Evolutionary conservation across 179 eudicot genomes (phyloP), one percentile per base, ranked within the genome.

Genomic region (Corrigiola litoralis): DNA sequence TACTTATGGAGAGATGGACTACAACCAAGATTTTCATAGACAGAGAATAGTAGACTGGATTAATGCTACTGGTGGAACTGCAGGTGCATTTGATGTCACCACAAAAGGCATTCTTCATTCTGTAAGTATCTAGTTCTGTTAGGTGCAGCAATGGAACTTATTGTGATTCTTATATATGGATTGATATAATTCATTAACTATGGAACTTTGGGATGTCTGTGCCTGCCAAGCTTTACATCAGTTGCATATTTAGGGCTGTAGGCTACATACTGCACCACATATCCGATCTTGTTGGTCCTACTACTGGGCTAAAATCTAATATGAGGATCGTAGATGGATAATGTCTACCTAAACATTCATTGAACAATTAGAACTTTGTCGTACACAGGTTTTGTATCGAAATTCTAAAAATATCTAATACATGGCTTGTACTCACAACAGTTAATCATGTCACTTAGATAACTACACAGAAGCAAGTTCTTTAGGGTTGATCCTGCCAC

Each of bases 11-110:
- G 95, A 88, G 74, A 81, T 95, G 96, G 96, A 95, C 70, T 85
- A 88, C 75, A 75, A 95, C 73, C 99, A 95, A 81, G 97, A 95
- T 80, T 85, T 86, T 6, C 99, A 95, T 72, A 72, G 99, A 63
- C 99, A 95, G 82, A 84, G 97, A 75, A 95, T 91, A 36, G 23
- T 95, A 18, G 96, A 95, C 74, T 95, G 99, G 99, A 88, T 95
- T 28, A 95, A 88, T 75, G 96, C 88, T 79, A 70, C 99, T 47
- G 85, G 73, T 73, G 99, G 99, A 71, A 75, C 87, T 59, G 88
- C 97, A 6, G 96, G 95, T 75, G 97, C 99, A 53, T 95, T 95
- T 81, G 99, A 95, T 70, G 99, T 91, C 75, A 91, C 97, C 41
- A 95, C 99, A 16, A 95, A 91, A 82, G 99, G 99, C 44, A 81